Evolutionary conservation across 805 yeast species (phyloP).

Genomic region (Cyberlindnera misumaiensis): DNA sequence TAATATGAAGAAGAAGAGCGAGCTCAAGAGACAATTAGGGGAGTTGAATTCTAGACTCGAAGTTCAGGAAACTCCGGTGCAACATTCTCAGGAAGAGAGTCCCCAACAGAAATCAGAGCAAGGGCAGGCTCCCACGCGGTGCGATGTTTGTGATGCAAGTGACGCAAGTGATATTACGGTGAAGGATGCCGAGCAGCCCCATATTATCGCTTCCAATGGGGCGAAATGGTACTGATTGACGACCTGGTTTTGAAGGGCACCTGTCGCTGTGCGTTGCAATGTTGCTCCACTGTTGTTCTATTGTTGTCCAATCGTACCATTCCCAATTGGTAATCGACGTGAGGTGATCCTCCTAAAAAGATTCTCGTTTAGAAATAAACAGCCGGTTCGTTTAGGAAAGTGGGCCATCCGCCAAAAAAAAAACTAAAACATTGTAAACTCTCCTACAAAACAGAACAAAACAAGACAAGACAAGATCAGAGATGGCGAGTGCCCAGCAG

Average conservation of each 20-base stretch:
- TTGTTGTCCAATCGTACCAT: too few species aligned
- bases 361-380: too few species aligned
- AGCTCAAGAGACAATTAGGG: constrained; percentile 21
- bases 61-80: background rate
- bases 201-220: background rate
- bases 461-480: background rate
- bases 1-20: constrained; percentile 28
- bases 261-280: too few species aligned
- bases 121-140: background rate
- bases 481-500: constrained; percentile 21
- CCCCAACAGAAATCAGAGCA: background rate
- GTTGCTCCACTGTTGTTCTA: too few species aligned
- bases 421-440: background rate
- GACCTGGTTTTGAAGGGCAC: too few species aligned
- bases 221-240: background rate
- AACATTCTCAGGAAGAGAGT: background rate
- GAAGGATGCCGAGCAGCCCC: background rate
- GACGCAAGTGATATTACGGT: background rate
- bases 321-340: too few species aligned
- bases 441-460: background rate
- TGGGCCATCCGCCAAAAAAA: too few species aligned
- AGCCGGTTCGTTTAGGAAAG: too few species aligned
- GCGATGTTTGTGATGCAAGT: background rate
- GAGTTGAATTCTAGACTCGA: constrained; percentile 11
- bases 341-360: too few species aligned